Evolutionary conservation across 2,329 filamentous ascomycete species (phyloP).

Genomic region (Aspergillus tubingensis): DNA sequence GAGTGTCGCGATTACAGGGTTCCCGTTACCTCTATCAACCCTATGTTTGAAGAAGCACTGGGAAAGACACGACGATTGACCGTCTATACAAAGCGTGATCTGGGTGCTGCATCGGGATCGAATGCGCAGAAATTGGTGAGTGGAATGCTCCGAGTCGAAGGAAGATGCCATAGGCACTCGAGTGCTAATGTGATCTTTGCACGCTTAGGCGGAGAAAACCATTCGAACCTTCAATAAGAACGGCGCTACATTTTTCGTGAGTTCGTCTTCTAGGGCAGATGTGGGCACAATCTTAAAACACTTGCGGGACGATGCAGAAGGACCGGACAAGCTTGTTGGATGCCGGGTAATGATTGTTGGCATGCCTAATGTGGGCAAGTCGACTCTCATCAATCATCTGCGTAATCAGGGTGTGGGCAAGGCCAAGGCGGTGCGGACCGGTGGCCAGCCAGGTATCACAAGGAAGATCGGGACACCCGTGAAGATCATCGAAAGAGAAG

Average conservation of each 20-base stretch:
- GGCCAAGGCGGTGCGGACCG: constrained; percentile 76
- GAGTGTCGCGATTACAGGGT: constrained; percentile 94
- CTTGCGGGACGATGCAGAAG: constrained; percentile 32
- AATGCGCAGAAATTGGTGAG: constrained; percentile 44
- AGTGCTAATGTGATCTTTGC: constrained; percentile 9
- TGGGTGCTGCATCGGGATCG: constrained; percentile 56
- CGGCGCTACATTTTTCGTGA: constrained; percentile 40
- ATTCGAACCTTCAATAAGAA: constrained; percentile 38
- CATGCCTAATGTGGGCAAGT: constrained; percentile 98
- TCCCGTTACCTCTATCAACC: constrained; percentile 86
- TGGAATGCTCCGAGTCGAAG: constrained; percentile 2
- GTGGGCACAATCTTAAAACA: constrained; percentile 36
- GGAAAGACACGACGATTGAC: constrained; percentile 73
- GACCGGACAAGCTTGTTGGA: constrained; percentile 65
- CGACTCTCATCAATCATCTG: constrained; percentile 85
- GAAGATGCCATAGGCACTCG: not conserved
- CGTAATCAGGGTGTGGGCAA: constrained; percentile 66
- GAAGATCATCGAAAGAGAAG: constrained; percentile 67
- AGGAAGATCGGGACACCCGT: constrained; percentile 81
- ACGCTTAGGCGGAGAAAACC: constrained; percentile 33
- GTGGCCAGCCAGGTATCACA: constrained; percentile 85
- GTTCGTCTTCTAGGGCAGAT: constrained; percentile 33
- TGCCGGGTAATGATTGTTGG: constrained; percentile 84
- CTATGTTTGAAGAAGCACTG: constrained; percentile 77
- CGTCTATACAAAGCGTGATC: constrained; percentile 88